Base-by-base conservation (phyloP, 495 filamentous ascomycete species). In the Penicillium simplicissimum region DNA sequence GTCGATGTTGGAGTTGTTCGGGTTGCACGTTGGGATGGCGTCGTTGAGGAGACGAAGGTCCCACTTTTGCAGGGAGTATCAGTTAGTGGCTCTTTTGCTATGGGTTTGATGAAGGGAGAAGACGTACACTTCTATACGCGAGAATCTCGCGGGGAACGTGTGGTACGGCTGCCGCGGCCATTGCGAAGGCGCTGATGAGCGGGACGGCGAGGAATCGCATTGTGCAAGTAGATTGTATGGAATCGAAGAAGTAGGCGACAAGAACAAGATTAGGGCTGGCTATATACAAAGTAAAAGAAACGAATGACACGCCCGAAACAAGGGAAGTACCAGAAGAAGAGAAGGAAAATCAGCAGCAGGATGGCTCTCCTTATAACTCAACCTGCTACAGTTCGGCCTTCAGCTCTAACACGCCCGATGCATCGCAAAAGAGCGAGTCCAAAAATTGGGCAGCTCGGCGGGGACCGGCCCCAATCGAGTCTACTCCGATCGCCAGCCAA, bases 21-120 rank as follows among this genome's bases (percentile, higher is more conserved):
- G 54, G 40, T 67, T 53, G 67, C 73, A 76, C 62, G 49, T 42
- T 14, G 69, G 67, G 9, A 33, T 11, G 15, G 59, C 62, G 15
- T 35, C 57, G 57, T 55, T 67, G 51, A 71, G 63, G 54, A 76
- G 60, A 56, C 64, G 68, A 31, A 76, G 56, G 40, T 76, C 70
- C 73, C 73, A 76, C 73, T 76, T 19, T 40, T 28, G 1, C 10
- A 51, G 23, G 48, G 5, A 33, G 47, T 42, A 23, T 48, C 4
- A 28, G 14, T 34, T 48, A 42, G 14, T 33, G 54, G 21, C 10
- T 11, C 17, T 17, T 8, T 43, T 4, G 19, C 10, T 21, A 10
- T 25, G n/a, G 8, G 9, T 43, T 10, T 10, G 10, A 11, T 43
- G 0, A 43, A n/a, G 8, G 8, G 45, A 14, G 8, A 60, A 14